Evolutionary conservation across 768 basidiomycete genomes (phyloP), one percentile per base, ranked within the genome.

Genomic region (Phlebiopsis gigantea): DNA sequence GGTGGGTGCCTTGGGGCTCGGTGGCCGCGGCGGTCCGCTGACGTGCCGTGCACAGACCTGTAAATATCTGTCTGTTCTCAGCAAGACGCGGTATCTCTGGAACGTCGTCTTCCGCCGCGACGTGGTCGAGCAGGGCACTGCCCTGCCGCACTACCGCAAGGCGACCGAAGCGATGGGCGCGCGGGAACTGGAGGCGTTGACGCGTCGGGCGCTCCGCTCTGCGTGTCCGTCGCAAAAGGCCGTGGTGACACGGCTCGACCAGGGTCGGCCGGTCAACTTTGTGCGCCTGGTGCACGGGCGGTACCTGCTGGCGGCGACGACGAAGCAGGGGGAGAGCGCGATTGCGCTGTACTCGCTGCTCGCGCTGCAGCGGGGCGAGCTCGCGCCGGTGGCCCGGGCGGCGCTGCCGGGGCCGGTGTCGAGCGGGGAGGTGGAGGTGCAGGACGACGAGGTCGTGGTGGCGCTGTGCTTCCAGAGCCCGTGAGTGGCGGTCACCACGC

Each of bases 351-450:
- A 59, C 45, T 59, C 54, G 24, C 21, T 19, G 30, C 43, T 34
- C 15, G 25, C 39, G 15, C 15, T 55, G 21, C 34, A 56, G 26
- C 25, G n/a, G 25, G 58, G 58, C 34, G 50, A 47, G 29, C 42
- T 48, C 4, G 26, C n/a, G 25, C 29, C 42, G 5, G 24, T 59
- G n/a, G 29, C 53, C 5, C 21, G 26, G n/a, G 31, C 44, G 19
- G 25, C 41, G 41, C 50, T 59, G 47, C 53, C 43, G 19, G 58
- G 58, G 26, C 54, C 55, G 14, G 58, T 56, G 21, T 59, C 55
- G 24, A 59, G 58, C 39, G 58, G 58, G 15, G 58, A 59, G 39
- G 24, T 55, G 24, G 53, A 59, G 15, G 58, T 59, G n/a, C 58
- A 59, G 44, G 58, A 51, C 10, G 42, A 52, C 42, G 54, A 55